Evolutionary conservation across 164 flowering plant species (phyloP).

Genomic region (Platanus orientalis): DNA sequence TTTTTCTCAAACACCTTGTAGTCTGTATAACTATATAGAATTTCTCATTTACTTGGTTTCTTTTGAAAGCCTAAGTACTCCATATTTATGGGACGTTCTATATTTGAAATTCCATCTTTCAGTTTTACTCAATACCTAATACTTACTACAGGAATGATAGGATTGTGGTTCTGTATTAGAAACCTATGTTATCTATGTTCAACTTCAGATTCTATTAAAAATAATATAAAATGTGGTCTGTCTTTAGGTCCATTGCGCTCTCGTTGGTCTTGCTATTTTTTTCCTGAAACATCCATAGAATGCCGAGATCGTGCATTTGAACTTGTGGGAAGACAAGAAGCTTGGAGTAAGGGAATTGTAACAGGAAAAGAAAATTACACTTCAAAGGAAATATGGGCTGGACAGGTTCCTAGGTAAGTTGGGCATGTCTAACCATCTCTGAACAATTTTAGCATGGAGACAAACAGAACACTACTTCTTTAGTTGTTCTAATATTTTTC

Average conservation of each 20-base stretch:
- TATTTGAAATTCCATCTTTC: neutral
- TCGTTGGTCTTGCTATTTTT: constrained; percentile 92
- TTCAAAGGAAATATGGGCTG: constrained; percentile 85
- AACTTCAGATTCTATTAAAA: neutral
- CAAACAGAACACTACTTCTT: neutral
- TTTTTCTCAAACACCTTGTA: neutral
- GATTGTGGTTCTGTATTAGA: neutral
- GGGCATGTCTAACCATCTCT: neutral
- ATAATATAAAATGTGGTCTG: neutral
- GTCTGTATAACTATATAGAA: neutral
- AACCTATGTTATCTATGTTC: neutral
- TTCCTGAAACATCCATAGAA: constrained; percentile 83
- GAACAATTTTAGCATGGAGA: neutral
- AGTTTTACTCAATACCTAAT: neutral
- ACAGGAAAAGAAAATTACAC: constrained; percentile 61
- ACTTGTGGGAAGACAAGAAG: constrained; percentile 46
- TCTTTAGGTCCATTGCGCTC: constrained; percentile 58
- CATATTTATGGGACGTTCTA: neutral
- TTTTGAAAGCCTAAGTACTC: neutral
- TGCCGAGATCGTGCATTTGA: constrained; percentile 75
- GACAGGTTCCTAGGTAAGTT: constrained; percentile 59
- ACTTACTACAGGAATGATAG: no score
- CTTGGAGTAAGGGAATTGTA: constrained; percentile 62
- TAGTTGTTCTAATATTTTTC: neutral
- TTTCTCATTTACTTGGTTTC: neutral